These are phyloP conservation scores for Linnemannia exigua DNA, from an alignment of 192 early-diverging fungal genomes.

Conservation along the genomic window DNA sequence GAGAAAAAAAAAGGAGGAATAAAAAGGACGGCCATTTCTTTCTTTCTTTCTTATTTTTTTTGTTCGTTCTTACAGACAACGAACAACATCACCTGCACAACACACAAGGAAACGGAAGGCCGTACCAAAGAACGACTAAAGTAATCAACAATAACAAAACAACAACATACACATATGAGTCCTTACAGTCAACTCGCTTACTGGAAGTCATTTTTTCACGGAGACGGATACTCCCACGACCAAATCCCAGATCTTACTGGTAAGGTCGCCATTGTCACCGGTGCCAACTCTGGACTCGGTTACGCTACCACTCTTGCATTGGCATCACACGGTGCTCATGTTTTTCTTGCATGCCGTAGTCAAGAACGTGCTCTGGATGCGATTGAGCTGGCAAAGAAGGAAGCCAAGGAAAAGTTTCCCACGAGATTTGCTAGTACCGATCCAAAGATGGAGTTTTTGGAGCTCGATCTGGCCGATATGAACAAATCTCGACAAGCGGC, in stretches of 20 bases:
- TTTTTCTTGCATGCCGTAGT: constrained; percentile 22
- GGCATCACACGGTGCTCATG: constrained; percentile 21
- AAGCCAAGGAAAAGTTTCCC: not conserved
- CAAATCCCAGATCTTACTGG: constrained; percentile 43
- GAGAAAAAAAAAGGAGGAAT: too few relatives aligned
- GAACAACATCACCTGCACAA: too few relatives aligned
- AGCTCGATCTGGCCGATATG: constrained; percentile 23
- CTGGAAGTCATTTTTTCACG: constrained; percentile 5
- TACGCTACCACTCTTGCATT: constrained; percentile 21
- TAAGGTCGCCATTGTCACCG: constrained; percentile 61
- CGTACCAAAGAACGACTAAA: not conserved
- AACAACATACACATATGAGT: not conserved
- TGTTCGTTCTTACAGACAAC: too few relatives aligned
- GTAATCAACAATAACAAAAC: not conserved
- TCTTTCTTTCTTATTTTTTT: too few relatives aligned
- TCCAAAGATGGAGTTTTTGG: constrained; percentile 20
- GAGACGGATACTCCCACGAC: constrained; percentile 6
- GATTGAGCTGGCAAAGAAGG: constrained; percentile 8
- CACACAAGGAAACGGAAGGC: too few relatives aligned
- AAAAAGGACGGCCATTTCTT: too few relatives aligned
- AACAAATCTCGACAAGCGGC: constrained; percentile 26
- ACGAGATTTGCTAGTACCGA: not conserved
- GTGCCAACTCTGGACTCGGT: constrained; percentile 56
- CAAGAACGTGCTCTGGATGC: not conserved
- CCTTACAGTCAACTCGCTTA: not conserved